Conservation (phyloP, 306 rosid genomes). For the Ormosia emarginata region DNA sequence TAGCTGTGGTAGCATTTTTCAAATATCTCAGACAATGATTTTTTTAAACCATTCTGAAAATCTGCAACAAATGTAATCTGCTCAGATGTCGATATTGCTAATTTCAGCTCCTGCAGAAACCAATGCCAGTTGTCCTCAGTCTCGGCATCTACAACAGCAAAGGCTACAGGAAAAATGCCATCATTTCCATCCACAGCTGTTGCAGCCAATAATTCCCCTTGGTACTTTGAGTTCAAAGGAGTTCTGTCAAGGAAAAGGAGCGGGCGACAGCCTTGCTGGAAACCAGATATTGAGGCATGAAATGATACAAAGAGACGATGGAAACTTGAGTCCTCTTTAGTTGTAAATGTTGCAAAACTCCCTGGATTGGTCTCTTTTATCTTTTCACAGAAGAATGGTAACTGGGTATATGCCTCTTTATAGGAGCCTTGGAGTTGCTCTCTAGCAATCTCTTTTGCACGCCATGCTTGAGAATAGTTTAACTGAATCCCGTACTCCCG, state of each 20-base stretch:
- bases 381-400: constrained; percentile 85
- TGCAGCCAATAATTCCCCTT: constrained; percentile 82
- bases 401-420: constrained; percentile 89
- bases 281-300: constrained; percentile 78
- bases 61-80: constrained; percentile 82
- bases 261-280: constrained; percentile 88
- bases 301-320: constrained; percentile 89
- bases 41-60: constrained; percentile 68
- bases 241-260: constrained; percentile 81
- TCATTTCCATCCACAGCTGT: constrained; percentile 85
- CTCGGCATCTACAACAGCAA: constrained; percentile 88
- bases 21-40: constrained; percentile 65
- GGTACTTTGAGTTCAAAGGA: constrained; percentile 85
- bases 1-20: constrained; percentile 71
- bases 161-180: constrained; percentile 80
- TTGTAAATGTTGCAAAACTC: constrained; percentile 79
- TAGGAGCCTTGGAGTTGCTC: constrained; percentile 96
- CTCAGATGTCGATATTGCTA: constrained; percentile 53
- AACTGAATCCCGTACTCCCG: constrained; percentile 92
- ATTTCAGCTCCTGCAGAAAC: constrained; percentile 78
- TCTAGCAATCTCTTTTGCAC: constrained; percentile 95
- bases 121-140: constrained; percentile 88
- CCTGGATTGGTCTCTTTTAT: constrained; percentile 93
- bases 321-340: constrained; percentile 93
- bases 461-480: constrained; percentile 99